These are phyloP conservation scores for Zygosaccharomyces pseudorouxii DNA, from an alignment of 805 yeast genomes.

Conservation along the genomic window DNA sequence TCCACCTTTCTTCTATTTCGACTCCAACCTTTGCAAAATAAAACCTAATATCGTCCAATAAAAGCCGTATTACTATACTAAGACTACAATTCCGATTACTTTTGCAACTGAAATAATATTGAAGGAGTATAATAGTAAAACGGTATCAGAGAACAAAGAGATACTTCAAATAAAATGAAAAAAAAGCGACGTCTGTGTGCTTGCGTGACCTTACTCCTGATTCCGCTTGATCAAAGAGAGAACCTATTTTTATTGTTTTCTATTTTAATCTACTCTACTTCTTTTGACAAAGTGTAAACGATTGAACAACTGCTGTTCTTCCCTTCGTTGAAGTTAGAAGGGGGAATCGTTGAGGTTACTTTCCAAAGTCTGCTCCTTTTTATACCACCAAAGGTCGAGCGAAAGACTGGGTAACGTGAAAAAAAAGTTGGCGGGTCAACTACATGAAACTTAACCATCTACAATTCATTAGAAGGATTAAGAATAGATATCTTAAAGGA, in stretches of 20 bases:
- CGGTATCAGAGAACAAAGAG: conserved; percentile 1
- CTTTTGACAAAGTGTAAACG: neutral
- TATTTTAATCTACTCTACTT: too few species aligned
- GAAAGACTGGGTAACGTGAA: neutral
- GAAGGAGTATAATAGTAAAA: neutral
- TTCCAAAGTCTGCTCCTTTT: neutral
- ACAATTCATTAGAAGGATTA: neutral
- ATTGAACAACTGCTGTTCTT: neutral
- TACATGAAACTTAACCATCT: neutral
- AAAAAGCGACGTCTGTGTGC: neutral
- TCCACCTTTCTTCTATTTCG: neutral
- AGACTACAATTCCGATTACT: conserved; percentile 7
- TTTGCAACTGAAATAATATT: conserved; percentile 1
- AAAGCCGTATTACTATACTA: conserved; percentile 6
- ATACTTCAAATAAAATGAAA: neutral
- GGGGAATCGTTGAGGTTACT: neutral
- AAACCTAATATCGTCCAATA: neutral
- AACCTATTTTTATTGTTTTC: too few species aligned
- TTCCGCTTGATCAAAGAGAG: neutral
- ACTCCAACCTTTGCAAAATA: neutral
- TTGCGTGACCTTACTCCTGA: neutral
- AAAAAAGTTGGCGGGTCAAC: neutral
- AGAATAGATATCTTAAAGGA: neutral
- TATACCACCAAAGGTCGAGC: neutral
- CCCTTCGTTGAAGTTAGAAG: neutral